phyloP scores from a whole-genome alignment of 257 asterid species.

The Linaria vulgaris region DNA sequence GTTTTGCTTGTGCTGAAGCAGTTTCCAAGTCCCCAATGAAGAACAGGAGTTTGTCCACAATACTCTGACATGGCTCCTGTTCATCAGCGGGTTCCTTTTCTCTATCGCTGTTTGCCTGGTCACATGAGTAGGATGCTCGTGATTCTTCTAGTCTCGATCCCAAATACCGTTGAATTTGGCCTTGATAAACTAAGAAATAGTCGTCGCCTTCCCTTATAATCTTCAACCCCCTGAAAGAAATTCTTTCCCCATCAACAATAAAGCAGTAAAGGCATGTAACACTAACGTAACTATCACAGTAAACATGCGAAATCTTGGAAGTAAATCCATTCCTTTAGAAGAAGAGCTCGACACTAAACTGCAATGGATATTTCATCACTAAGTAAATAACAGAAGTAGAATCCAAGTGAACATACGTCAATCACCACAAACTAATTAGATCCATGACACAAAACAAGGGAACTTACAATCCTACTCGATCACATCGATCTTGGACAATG shows the following conservation, averaged over 20 bases:
- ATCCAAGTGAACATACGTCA: not conserved
- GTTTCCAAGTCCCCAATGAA: constrained; percentile 79
- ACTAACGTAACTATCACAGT: not conserved
- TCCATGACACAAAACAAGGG: not conserved
- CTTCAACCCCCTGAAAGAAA: constrained; percentile 62
- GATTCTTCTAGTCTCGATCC: constrained; percentile 45
- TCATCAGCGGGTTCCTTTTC: constrained; percentile 21
- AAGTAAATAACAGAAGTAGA: constrained; percentile 1
- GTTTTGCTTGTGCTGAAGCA: constrained; percentile 60
- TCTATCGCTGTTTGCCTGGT: not conserved
- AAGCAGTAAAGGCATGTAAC: not conserved
- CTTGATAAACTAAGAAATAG: constrained; percentile 66
- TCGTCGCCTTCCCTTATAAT: constrained; percentile 85
- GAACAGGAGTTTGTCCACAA: constrained; percentile 72
- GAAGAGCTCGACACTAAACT: not conserved
- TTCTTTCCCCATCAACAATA: not conserved
- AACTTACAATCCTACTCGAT: constrained; percentile 78
- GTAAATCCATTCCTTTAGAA: not conserved
- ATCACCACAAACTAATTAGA: not conserved
- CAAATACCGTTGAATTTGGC: constrained; percentile 66
- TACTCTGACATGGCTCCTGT: constrained; percentile 41
- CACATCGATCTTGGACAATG: constrained; percentile 69
- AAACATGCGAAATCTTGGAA: too few relatives aligned
- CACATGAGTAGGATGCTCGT: constrained; percentile 19
- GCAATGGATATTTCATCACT: not conserved